These are phyloP conservation scores for Microascus cirrosus DNA, from an alignment of 2,329 filamentous ascomycete species.

Conservation along the genomic window DNA sequence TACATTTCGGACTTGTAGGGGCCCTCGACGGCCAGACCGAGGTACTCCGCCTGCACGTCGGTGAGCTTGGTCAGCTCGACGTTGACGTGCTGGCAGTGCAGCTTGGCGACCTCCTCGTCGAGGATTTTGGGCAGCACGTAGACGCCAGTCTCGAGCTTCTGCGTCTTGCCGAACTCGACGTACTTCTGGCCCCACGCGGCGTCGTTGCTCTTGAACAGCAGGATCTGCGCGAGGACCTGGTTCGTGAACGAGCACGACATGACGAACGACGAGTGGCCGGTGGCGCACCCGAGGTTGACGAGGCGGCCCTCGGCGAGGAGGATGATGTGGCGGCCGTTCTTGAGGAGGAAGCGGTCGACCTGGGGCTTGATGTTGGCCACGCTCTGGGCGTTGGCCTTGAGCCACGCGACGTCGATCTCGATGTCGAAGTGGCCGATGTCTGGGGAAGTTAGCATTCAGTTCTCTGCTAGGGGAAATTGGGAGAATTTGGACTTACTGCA, in stretches of 20 bases:
- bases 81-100: constrained; percentile 89
- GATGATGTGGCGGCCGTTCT: constrained; percentile 92
- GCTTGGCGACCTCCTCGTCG: constrained; percentile 93
- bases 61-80: constrained; percentile 85
- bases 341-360: constrained; percentile 95
- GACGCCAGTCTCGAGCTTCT: constrained; percentile 84
- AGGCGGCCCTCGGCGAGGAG: constrained; percentile 97
- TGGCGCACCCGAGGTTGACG: constrained; percentile 98
- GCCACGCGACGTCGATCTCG: constrained; percentile 98
- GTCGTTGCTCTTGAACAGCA: constrained; percentile 90
- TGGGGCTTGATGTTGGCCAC: constrained; percentile 99
- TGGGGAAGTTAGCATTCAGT: constrained; percentile 19
- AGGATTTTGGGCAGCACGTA: constrained; percentile 98
- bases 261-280: constrained; percentile 97
- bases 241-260: constrained; percentile 99
- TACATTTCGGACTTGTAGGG: constrained; percentile 96
- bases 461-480: no score
- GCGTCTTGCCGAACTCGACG: constrained; percentile 85
- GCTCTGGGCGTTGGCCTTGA: constrained; percentile 91
- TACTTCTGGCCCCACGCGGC: constrained; percentile 85
- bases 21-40: constrained; percentile 73
- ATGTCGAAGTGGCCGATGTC: constrained; percentile 99
- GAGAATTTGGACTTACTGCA: constrained; percentile 57
- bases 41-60: constrained; percentile 84
- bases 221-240: constrained; percentile 99